Percentiles rank a stretch among this genome's conserved stretches.
Conservation (phyloP, 768 basidiomycete species). For the Suillus subaureus region DNA sequence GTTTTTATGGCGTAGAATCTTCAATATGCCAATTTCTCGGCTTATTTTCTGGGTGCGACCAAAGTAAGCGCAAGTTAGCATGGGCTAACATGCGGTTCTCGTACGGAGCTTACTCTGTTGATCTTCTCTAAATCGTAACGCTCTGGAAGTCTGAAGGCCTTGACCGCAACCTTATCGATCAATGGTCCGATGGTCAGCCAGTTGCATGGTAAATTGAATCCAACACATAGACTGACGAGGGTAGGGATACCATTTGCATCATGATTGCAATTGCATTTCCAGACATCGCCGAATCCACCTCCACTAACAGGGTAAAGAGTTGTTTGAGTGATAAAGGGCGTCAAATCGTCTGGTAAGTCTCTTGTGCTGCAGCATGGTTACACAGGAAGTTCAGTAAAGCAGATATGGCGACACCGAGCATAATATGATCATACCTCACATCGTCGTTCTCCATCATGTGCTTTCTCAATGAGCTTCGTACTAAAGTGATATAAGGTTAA, state of each 20-base stretch:
- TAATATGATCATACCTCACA: background rate
- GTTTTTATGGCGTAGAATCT: background rate
- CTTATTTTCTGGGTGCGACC: background rate
- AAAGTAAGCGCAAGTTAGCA: background rate
- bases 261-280: background rate
- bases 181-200: background rate
- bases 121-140: background rate
- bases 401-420: background rate
- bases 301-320: background rate
- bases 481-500: too few species aligned
- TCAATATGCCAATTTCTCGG: background rate
- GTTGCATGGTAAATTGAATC: background rate
- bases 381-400: background rate
- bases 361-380: background rate
- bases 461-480: too few species aligned
- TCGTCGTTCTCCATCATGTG: background rate
- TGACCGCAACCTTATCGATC: background rate
- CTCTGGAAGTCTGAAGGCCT: background rate
- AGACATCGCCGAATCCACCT: background rate
- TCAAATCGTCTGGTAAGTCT: background rate
- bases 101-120: background rate
- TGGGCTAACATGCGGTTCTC: background rate
- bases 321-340: background rate
- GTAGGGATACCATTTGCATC: background rate
- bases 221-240: background rate